phyloP scores from a whole-genome alignment of 225 moss, liverwort and hornwort species.

The Sphagnum tenellum region DNA sequence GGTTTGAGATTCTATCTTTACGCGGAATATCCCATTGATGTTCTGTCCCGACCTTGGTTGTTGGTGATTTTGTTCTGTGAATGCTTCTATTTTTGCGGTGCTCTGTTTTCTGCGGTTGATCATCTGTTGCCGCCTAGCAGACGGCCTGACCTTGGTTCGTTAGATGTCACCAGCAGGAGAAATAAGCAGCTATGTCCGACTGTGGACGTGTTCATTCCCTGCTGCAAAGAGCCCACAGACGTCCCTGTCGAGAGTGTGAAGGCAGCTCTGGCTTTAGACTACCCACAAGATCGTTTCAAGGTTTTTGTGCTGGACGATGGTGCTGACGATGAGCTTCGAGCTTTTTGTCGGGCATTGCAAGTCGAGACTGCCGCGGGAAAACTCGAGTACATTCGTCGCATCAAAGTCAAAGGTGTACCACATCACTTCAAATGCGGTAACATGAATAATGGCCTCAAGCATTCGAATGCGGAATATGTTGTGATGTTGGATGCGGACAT shows the following conservation, averaged over 20 bases:
- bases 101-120: slow-evolving; percentile 20
- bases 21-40: slow-evolving; percentile 2
- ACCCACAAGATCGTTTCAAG: slow-evolving; percentile 34
- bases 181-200: slow-evolving; percentile 12
- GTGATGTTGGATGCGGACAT: slow-evolving; percentile 64
- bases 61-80: slow-evolving; percentile 21
- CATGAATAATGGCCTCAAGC: slow-evolving; percentile 36
- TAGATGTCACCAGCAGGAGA: slow-evolving; percentile 8
- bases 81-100: slow-evolving; percentile 15
- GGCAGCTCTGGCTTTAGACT: slow-evolving; percentile 41
- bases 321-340: slow-evolving; percentile 34
- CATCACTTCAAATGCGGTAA: slow-evolving; percentile 63
- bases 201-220: slow-evolving; percentile 34
- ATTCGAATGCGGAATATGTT: slow-evolving; percentile 39
- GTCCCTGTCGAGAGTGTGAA: slow-evolving; percentile 28
- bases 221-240: slow-evolving; percentile 49
- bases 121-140: slow-evolving; percentile 29
- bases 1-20: slow-evolving; percentile 16
- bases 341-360: slow-evolving; percentile 16
- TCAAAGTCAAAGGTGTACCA: slow-evolving; percentile 35
- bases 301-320: slow-evolving; percentile 57
- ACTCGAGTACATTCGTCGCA: slow-evolving; percentile 27
- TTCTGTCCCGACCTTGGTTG: slow-evolving; percentile 25
- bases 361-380: slow-evolving; percentile 24
- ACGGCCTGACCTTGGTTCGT: slow-evolving; percentile 18